Base-by-base conservation (phyloP, 1,284 basidiomycete genomes). In the Apiotrichum siamense region DNA sequence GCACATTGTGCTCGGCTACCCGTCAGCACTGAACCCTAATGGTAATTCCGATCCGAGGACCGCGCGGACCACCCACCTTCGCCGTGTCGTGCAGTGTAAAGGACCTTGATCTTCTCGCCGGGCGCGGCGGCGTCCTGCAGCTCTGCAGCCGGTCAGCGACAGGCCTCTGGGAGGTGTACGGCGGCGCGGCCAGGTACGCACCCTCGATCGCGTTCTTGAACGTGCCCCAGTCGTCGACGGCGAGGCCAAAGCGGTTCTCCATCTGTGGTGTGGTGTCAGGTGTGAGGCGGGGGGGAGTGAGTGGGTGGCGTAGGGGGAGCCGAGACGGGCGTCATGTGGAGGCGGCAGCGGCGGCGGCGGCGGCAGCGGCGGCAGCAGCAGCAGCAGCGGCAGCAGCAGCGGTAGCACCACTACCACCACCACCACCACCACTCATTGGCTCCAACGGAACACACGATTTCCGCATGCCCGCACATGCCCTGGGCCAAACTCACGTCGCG, bases 11-110 rank as follows among this genome's bases (percentile, higher is more conserved):
- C 48, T 66, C 61, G 12, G 63, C 63, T 64, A 33, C 17, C 26
- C 18, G 27, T 38, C 43, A 55, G 45, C n/a, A 12, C 33, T 7
- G n/a, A 25, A 18, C n/a, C n/a, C n/a, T n/a, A n/a, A n/a, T n/a
- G n/a, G n/a, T n/a, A n/a, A n/a, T n/a, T n/a, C n/a, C n/a, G n/a
- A n/a, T n/a, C n/a, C n/a, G n/a, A n/a, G n/a, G n/a, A 35, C 33
- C 12, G 17, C 10, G 27, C 37, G 23, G 4, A 35, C 7, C 33
- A 40, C 55, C 47, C 37, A 64, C 64, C 63, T 53, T 68, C 61
- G 25, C 66, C 66, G 40, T 68, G 66, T 23, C 66, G 55, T 17
- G 63, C 64, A 1, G 60, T 55, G 40, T 59, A 68, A 20, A 68
- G 47, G 18, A 68, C 66, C 27, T 61, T 63, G 53, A 68, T 54